Percentiles rank a stretch among this genome's conserved stretches.
These are phyloP conservation scores for Ogataea sp. DNA, from an alignment of 805 yeast species.

Conservation along the genomic window DNA sequence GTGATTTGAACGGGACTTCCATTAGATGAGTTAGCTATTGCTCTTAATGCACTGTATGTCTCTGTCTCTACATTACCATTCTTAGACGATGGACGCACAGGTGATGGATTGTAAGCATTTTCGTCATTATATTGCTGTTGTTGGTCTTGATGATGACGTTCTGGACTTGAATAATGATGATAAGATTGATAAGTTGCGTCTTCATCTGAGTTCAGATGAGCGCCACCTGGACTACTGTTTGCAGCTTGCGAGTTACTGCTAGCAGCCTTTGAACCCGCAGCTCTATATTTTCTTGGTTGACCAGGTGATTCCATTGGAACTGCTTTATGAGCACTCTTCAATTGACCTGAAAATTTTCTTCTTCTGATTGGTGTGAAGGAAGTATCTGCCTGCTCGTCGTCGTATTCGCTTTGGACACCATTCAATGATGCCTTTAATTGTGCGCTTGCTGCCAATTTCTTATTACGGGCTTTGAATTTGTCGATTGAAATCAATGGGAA, in stretches of 20 bases:
- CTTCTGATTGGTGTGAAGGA: slow-evolving; percentile 73
- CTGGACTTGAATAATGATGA: slow-evolving; percentile 16
- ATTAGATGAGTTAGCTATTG: slow-evolving; percentile 20
- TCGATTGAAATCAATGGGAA: slow-evolving; percentile 56
- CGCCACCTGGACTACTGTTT: slow-evolving; percentile 2
- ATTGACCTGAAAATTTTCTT: slow-evolving; percentile 59
- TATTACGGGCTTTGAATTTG: slow-evolving; percentile 48
- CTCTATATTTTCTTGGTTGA: slow-evolving; percentile 75
- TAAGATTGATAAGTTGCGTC: slow-evolving; percentile 22
- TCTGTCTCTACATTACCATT: slow-evolving; percentile 4
- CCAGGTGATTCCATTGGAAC: slow-evolving; percentile 95
- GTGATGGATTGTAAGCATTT: background rate
- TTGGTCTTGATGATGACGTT: background rate
- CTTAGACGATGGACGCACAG: slow-evolving; percentile 1
- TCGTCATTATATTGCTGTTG: background rate
- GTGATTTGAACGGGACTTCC: slow-evolving; percentile 29
- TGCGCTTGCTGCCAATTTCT: slow-evolving; percentile 29
- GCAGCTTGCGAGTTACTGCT: slow-evolving; percentile 11
- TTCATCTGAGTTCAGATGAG: slow-evolving; percentile 27
- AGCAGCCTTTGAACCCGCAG: slow-evolving; percentile 12
- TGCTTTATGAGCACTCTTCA: slow-evolving; percentile 58
- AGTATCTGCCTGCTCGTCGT: slow-evolving; percentile 26
- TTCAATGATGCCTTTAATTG: slow-evolving; percentile 14
- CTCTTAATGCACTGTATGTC: slow-evolving; percentile 33
- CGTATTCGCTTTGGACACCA: slow-evolving; percentile 19